phyloP scores from a whole-genome alignment of 352 stramenopile species.

The Pythium brassicae region DNA sequence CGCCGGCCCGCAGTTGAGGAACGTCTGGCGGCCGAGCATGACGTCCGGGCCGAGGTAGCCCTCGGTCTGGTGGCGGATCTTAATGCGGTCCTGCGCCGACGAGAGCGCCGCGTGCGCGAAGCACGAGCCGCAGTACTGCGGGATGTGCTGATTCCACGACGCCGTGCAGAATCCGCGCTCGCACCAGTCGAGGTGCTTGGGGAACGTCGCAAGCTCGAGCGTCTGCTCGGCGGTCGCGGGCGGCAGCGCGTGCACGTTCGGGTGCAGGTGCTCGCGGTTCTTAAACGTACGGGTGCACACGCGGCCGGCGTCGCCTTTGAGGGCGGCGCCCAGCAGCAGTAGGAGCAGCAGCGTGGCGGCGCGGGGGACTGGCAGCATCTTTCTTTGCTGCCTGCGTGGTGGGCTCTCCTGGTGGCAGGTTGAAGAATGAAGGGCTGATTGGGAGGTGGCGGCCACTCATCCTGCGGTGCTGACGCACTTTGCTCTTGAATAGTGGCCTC shows the following conservation, averaged over 20 bases:
- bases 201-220: slow-evolving; percentile 36
- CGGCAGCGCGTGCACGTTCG: slow-evolving; percentile 26
- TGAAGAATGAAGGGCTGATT: too few species aligned
- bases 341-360: not conserved
- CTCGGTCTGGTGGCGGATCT: slow-evolving; percentile 46
- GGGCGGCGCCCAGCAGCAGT: slow-evolving; percentile 4
- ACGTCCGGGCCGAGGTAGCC: slow-evolving; percentile 46
- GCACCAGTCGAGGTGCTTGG: slow-evolving; percentile 83
- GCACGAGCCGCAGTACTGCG: slow-evolving; percentile 73
- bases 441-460: too few species aligned
- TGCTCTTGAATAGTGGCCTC: too few species aligned
- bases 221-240: slow-evolving; percentile 23
- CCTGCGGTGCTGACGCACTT: too few species aligned
- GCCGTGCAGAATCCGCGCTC: slow-evolving; percentile 49
- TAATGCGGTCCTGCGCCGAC: slow-evolving; percentile 55
- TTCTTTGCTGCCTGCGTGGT: too few species aligned
- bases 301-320: slow-evolving; percentile 22
- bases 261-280: slow-evolving; percentile 37
- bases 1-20: slow-evolving; percentile 56
- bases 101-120: slow-evolving; percentile 63
- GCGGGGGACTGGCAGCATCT: too few species aligned
- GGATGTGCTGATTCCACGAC: slow-evolving; percentile 73
- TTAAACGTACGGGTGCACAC: slow-evolving; percentile 47
- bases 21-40: slow-evolving; percentile 52
- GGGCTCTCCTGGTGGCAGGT: too few species aligned